These are phyloP conservation scores for Apostasia ramifera DNA, from an alignment of 106 monocot genomes.

Conservation along the genomic window DNA sequence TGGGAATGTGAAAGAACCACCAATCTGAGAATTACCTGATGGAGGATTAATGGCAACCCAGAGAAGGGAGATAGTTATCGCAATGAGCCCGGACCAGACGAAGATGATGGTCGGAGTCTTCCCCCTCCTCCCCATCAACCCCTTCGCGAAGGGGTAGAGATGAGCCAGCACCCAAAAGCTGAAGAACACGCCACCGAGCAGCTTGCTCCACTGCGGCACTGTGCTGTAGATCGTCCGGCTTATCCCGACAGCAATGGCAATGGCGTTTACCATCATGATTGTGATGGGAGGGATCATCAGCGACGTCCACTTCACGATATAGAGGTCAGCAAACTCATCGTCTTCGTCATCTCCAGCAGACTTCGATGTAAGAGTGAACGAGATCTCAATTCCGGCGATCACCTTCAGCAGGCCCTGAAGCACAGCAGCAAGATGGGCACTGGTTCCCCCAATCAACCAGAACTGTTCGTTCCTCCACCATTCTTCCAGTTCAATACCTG, in stretches of 20 bases:
- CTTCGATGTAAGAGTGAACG: slow-evolving; percentile 63
- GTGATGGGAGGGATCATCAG: slow-evolving; percentile 70
- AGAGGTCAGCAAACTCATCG: slow-evolving; percentile 55
- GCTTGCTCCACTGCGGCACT: slow-evolving; percentile 78
- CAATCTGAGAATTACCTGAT: slow-evolving; percentile 34
- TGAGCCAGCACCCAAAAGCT: slow-evolving; percentile 64
- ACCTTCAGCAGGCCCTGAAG: slow-evolving; percentile 73
- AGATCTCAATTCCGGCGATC: slow-evolving; percentile 59
- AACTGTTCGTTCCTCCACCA: slow-evolving; percentile 89
- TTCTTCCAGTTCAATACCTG: slow-evolving; percentile 75
- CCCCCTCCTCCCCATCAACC: slow-evolving; percentile 75
- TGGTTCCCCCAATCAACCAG: slow-evolving; percentile 76
- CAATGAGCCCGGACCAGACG: slow-evolving; percentile 80
- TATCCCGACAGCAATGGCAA: slow-evolving; percentile 71
- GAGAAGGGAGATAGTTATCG: slow-evolving; percentile 84
- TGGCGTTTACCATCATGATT: slow-evolving; percentile 81
- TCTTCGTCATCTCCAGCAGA: slow-evolving; percentile 35
- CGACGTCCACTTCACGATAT: slow-evolving; percentile 54
- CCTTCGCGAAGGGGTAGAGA: slow-evolving; percentile 63
- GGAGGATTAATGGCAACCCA: slow-evolving; percentile 84
- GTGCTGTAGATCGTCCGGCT: slow-evolving; percentile 69
- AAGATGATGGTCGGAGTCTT: slow-evolving; percentile 75
- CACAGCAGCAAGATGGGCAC: slow-evolving; percentile 78
- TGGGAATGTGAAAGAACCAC: slow-evolving; percentile 74
- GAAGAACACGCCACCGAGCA: slow-evolving; percentile 85